phyloP scores from a whole-genome alignment of 2,329 filamentous ascomycete genomes.

The Rhynchosporium graminicola region DNA sequence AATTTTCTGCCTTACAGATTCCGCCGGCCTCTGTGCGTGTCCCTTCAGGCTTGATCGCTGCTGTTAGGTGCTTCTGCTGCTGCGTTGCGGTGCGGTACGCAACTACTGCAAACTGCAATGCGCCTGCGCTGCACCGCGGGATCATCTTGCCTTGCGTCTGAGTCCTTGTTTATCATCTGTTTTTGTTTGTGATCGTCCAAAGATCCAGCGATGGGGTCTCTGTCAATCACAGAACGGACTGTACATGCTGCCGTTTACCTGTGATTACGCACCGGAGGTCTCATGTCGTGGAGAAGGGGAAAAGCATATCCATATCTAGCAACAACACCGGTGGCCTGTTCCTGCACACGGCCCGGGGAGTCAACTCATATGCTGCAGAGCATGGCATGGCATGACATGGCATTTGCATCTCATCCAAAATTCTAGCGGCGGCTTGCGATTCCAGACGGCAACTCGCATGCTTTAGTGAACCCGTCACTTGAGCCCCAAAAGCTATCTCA shows the following conservation, averaged over 20 bases:
- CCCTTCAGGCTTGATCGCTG: conserved; percentile 34
- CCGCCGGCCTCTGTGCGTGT: conserved; percentile 34
- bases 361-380: not conserved
- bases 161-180: conserved; percentile 18
- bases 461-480: not conserved
- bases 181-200: conserved; percentile 12
- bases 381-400: not conserved
- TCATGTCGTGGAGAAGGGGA: conserved; percentile 1
- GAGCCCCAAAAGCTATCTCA: conserved; percentile 3
- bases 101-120: conserved; percentile 13
- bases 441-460: conserved; percentile 13
- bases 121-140: conserved; percentile 27
- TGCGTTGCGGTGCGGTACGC: conserved; percentile 8
- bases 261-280: conserved; percentile 1
- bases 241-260: too few species aligned
- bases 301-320: conserved; percentile 4
- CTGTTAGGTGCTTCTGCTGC: not conserved
- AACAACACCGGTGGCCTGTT: conserved; percentile 4
- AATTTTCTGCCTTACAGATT: conserved; percentile 31
- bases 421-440: not conserved
- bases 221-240: conserved; percentile 7
- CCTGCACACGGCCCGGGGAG: conserved; percentile 11
- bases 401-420: not conserved
- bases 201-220: not conserved
- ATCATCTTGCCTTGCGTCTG: conserved; percentile 24